Base-by-base conservation (phyloP, 768 basidiomycete species). In the Suillus hirtellus region DNA sequence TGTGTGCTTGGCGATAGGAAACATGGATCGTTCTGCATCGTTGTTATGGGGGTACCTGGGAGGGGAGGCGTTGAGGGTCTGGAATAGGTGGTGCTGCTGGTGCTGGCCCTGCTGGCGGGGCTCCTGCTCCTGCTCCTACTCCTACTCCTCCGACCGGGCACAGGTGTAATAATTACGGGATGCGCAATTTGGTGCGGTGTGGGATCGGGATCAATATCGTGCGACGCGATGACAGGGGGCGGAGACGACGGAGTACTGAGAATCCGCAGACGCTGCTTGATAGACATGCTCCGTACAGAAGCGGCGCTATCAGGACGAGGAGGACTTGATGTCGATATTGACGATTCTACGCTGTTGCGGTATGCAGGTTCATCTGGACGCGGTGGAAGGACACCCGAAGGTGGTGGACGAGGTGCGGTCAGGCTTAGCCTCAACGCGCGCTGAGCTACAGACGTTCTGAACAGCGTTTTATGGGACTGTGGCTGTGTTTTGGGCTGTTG, bases 211-310 rank as follows among this genome's bases (percentile, higher is more conserved):
- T 49, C 49, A 31, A 12, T 37, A 38, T 56, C 54, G 4, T 38
- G 21, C 9, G 38, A 69, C 35, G 31, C 34, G 52, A 35, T 3
- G 19, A 35, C 52, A 35, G 69, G 55, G 3, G 78, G 69, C 15
- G 49, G 49, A 37, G 72, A 56, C 11, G 86, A 75, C 27, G 88
- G 88, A 4, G 87, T 80, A 69, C 88, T 90, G 59, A 86, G 81
- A 58, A 89, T 86, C 59, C 90, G 86, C 60, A 90, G 69, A 40
- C 90, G 88, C 65, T 85, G 85, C 67, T 82, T 85, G 67, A 91
- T 68, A 12, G 86, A 85, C 2, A 81, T 66, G 70, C 66, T 63
- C 69, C 67, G 58, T 64, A 65, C 9, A 65, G 70, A 37, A 64
- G 69, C 34, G 65, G 66, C 40, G 59, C 60, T 61, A 1, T 71